A percentile compares a stretch with the other conserved stretches of the same genome.
These are phyloP conservation scores for Dothistroma pini DNA, from an alignment of 2,329 filamentous ascomycete species.

Conservation along the genomic window DNA sequence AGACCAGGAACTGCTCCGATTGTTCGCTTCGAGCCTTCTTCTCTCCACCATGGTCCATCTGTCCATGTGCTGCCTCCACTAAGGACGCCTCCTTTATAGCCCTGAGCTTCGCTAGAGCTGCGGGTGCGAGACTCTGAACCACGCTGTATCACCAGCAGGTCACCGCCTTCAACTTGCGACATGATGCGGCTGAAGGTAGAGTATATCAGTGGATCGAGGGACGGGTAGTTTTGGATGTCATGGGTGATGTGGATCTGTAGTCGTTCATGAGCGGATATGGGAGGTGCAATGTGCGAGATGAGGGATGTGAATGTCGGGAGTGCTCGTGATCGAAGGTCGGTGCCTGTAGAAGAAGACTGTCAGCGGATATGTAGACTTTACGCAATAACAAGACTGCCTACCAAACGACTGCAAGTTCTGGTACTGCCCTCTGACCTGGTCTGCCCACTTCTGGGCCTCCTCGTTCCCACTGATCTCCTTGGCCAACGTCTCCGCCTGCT, in stretches of 20 bases:
- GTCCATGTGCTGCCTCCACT: conserved; percentile 67
- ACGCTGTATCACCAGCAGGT: conserved; percentile 88
- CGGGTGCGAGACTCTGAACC: conserved; percentile 76
- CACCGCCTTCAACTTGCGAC: conserved; percentile 97
- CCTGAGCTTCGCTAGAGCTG: conserved; percentile 52
- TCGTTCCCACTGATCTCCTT: conserved; percentile 96
- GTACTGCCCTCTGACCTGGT: conserved; percentile 78
- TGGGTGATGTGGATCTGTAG: conserved; percentile 97
- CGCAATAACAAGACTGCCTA: conserved; percentile 41
- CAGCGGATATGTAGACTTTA: neutral
- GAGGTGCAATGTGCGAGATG: conserved; percentile 89
- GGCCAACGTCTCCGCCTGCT: conserved; percentile 87
- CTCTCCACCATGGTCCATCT: conserved; percentile 96
- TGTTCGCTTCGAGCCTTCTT: conserved; percentile 60
- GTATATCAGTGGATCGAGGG: conserved; percentile 88
- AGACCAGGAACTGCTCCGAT: conserved; percentile 76
- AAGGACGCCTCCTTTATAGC: conserved; percentile 47
- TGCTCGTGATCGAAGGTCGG: conserved; percentile 79
- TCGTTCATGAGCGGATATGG: conserved; percentile 94
- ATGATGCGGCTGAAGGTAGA: conserved; percentile 91
- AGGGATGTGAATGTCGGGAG: conserved; percentile 93
- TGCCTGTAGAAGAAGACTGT: conserved; percentile 55
- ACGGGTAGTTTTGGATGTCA: conserved; percentile 90
- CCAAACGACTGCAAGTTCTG: conserved; percentile 71
- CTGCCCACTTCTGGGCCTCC: conserved; percentile 93